Evolutionary conservation across 306 rosid genomes (phyloP).

Genomic region (Cucurbita ficifolia): DNA sequence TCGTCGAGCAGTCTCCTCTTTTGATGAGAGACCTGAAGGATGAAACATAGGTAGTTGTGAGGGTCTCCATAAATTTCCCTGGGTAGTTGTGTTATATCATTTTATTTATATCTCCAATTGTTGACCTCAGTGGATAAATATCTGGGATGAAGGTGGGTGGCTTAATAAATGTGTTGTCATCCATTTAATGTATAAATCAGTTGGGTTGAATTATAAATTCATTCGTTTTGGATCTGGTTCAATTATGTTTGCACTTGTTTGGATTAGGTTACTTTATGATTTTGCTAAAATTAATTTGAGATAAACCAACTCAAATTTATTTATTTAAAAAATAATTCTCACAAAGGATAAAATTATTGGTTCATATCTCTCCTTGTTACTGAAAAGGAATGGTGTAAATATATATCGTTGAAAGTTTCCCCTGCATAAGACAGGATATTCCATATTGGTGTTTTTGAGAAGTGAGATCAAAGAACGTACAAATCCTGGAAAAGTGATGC

Average conservation of each 20-base stretch:
- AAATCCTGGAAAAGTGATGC: not conserved
- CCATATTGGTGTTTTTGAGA: not conserved
- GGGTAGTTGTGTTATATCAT: too few species aligned
- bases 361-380: not conserved
- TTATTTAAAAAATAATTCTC: not conserved
- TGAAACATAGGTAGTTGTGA: not conserved
- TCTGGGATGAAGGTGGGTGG: too few species aligned
- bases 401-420: not conserved
- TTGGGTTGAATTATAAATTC: too few species aligned
- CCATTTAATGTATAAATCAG: too few species aligned
- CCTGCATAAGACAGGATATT: not conserved
- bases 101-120: too few species aligned
- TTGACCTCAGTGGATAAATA: too few species aligned
- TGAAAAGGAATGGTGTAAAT: not conserved
- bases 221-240: too few species aligned
- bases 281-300: not conserved
- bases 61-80: not conserved
- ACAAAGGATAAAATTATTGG: not conserved
- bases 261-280: not conserved
- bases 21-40: not conserved
- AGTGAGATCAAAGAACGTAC: not conserved
- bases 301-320: not conserved
- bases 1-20: not conserved
- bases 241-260: not conserved
- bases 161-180: too few species aligned